A percentile compares a stretch with the other conserved stretches of the same genome.
Evolutionary conservation across 805 yeast species (phyloP).

Genomic region (Kodamaea laetipori): DNA sequence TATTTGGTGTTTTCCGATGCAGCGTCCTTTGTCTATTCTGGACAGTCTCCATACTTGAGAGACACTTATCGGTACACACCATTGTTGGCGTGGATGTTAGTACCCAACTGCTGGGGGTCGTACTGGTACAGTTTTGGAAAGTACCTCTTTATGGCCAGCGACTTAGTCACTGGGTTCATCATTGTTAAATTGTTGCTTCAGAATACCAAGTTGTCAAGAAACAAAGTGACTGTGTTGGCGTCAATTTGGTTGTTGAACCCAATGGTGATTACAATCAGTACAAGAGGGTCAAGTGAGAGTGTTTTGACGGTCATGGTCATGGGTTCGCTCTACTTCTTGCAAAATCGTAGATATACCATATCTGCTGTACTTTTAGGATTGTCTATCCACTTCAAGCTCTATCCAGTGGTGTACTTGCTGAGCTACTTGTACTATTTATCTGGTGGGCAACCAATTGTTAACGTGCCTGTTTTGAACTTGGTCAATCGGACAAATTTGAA

Average conservation of each 20-base stretch:
- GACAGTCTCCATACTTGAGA: conserved; percentile 72
- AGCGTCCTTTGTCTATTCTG: conserved; percentile 61
- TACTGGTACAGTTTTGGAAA: conserved; percentile 69
- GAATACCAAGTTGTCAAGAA: conserved; percentile 7
- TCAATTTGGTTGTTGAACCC: conserved; percentile 90
- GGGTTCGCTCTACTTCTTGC: conserved; percentile 52
- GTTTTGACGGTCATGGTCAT: conserved; percentile 77
- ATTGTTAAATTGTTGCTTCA: conserved; percentile 38
- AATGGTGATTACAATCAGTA: conserved; percentile 89
- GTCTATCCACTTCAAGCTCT: conserved; percentile 86
- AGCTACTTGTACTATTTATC: conserved; percentile 54
- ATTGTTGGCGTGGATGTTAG: conserved; percentile 75
- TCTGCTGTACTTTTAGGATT: conserved; percentile 62
- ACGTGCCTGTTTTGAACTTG: conserved; percentile 35
- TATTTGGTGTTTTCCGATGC: conserved; percentile 95
- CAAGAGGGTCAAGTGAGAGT: conserved; percentile 93
- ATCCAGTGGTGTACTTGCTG: conserved; percentile 88
- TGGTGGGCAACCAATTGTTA: conserved; percentile 22
- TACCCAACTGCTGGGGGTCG: conserved; percentile 60
- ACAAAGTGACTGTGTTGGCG: conserved; percentile 45
- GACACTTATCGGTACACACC: conserved; percentile 96
- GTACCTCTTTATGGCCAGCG: conserved; percentile 71
- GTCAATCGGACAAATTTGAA: conserved; percentile 39
- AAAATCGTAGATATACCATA: conserved; percentile 29
- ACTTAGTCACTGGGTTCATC: conserved; percentile 75